A percentile compares a stretch with the other conserved stretches of the same genome.
Conservation (phyloP, 257 asterid genomes). For the Primulina huaijiensis region DNA sequence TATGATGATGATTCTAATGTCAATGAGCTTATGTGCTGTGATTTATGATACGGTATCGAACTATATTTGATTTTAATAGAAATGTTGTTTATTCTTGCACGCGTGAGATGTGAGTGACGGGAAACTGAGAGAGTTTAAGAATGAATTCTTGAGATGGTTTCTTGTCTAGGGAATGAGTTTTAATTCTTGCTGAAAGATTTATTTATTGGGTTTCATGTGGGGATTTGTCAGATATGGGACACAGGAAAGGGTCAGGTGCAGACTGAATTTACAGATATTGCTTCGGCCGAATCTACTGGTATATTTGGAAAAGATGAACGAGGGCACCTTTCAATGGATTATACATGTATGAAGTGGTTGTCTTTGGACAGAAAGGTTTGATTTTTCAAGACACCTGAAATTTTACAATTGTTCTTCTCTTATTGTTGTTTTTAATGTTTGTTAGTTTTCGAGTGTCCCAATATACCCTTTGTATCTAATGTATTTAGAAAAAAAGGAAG, state of each 20-base stretch:
- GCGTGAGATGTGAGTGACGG: neutral
- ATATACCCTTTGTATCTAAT: constrained; percentile 4
- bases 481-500: constrained; percentile 76
- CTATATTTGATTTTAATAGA: neutral
- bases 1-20: too few relatives aligned
- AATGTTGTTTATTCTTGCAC: neutral
- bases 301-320: constrained; percentile 49
- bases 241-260: constrained; percentile 85
- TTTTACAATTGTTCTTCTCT: neutral
- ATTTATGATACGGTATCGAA: neutral
- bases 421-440: neutral
- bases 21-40: neutral
- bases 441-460: constrained; percentile 12
- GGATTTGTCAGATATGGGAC: constrained; percentile 77
- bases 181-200: neutral
- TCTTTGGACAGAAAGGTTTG: constrained; percentile 68
- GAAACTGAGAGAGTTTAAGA: neutral
- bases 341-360: constrained; percentile 92
- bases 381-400: constrained; percentile 1
- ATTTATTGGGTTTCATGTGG: constrained; percentile 19
- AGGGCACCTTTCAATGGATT: constrained; percentile 89
- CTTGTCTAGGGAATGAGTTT: neutral
- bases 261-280: constrained; percentile 78
- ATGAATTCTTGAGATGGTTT: neutral
- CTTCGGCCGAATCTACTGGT: constrained; percentile 39